Base-by-base conservation (phyloP, 345 rosid genomes). In the Eucalyptus cloeziana region DNA sequence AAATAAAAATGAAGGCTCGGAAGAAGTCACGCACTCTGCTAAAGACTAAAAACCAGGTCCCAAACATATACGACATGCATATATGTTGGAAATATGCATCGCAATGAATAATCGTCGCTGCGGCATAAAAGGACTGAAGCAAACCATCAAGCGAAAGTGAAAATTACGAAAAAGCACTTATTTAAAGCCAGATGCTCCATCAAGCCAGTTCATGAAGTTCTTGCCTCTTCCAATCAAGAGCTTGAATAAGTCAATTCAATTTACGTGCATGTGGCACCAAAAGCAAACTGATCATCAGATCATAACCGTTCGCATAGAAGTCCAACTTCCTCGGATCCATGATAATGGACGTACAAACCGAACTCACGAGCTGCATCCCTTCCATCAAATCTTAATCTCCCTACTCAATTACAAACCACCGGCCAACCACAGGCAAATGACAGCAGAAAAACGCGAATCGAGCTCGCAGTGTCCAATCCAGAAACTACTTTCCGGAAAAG, bases 41-140 rank as follows among this genome's bases (percentile, higher is more conserved):
- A 31, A 33, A 69, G 43, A 33, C 13, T 33, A 47, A 21, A 40
- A 76, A 11, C 0, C 85, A 76, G 85, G 85, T 76, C 85, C 30
- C 85, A 76, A 76, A 40, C 85, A 40, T 24, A 21, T 40, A 76
- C 13, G 85, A 22, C 85, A 40, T 76, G 85, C 85, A 76, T 76
- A 21, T 21, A 40, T 10, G 7, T 76, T 76, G 85, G 81, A 33
- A 33, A 71, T 37, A 33, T 37, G 11, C 81, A 17, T 71, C 44
- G 0, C 24, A 17, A 33, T 10, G 44, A 10, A 37, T 76, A 76
- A 76, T 6, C 24, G 8, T 40, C 3, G 0, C 85, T 11, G 5
- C 85, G 10, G 24, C 0, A 6, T 76, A 21, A 40, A 76, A 76
- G 85, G 85, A 76, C 15, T 4, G 47, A 76, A 76, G 85, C 47